These are phyloP conservation scores for Botrytis elliptica DNA, from an alignment of 2,329 filamentous ascomycete species.

Conservation along the genomic window DNA sequence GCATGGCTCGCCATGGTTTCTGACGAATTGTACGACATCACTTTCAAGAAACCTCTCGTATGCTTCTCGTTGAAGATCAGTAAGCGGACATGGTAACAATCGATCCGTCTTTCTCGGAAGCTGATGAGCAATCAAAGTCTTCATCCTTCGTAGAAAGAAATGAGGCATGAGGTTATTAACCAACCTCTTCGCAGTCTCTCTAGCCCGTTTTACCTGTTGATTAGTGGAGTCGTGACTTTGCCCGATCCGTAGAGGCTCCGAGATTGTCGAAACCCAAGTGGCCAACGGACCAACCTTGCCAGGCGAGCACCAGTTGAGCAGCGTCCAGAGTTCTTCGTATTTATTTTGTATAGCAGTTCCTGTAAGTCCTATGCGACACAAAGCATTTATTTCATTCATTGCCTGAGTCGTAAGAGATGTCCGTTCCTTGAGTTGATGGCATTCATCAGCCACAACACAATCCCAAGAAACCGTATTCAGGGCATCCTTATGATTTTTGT, in stretches of 20 bases:
- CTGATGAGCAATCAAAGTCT: constrained; percentile 86
- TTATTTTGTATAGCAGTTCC: constrained; percentile 98
- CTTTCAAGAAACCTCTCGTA: constrained; percentile 81
- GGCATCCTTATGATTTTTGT: constrained; percentile 69
- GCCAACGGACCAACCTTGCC: constrained; percentile 65
- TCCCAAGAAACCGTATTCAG: constrained; percentile 92
- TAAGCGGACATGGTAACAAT: constrained; percentile 93
- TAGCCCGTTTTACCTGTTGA: constrained; percentile 75
- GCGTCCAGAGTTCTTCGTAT: constrained; percentile 94
- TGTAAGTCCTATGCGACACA: constrained; percentile 89
- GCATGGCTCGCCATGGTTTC: constrained; percentile 65
- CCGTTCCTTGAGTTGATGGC: constrained; percentile 81
- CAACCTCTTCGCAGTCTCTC: constrained; percentile 79
- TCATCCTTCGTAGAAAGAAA: constrained; percentile 91
- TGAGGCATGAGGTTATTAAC: constrained; percentile 83
- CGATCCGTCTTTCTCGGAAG: constrained; percentile 91
- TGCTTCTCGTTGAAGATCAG: constrained; percentile 73
- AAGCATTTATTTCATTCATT: constrained; percentile 85
- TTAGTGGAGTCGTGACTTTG: constrained; percentile 84
- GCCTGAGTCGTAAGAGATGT: constrained; percentile 75
- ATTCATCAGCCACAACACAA: constrained; percentile 91
- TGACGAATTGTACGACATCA: constrained; percentile 67
- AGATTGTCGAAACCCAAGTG: constrained; percentile 78
- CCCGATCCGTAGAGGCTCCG: constrained; percentile 76
- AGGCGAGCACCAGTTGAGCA: constrained; percentile 95